Evolutionary conservation across 306 rosid genomes (phyloP), one percentile per base, ranked within the genome.

Genomic region (Acacia melanoxylon): DNA sequence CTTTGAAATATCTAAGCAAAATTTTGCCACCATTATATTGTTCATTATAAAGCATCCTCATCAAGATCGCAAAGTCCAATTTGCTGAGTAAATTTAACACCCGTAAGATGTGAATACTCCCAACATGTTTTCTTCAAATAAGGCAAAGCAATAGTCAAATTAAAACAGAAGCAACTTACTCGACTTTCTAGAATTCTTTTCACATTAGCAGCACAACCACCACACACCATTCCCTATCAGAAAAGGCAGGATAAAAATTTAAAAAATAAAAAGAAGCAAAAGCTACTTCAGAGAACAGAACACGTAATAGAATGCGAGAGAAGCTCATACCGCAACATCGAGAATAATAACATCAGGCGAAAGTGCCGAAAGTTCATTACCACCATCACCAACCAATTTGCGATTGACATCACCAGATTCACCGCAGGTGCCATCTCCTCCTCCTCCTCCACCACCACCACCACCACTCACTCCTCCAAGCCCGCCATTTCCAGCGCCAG

Each of bases 121-220:
- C 75, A 63, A 62, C 76, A 63, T 65, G 65, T 45, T 52, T 65
- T 66, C 52, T 52, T 65, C 71, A 78, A 79, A 71, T 56, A 63
- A 54, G 19, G 78, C 9, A 79, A 69, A 25, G 45, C 41, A 81
- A 79, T 77, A 63, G 67, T 48, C 5, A 72, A 81, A 79, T 72
- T 44, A 58, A 76, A 65, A 54, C 27, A 45, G 61, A 3, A 85
- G 46, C 41, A 80, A 78, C 91, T 83, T 83, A 93, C 99, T 86
- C 85, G 97, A 86, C 86, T 90, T 85, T 93, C 98, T 25, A 94
- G 87, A 72, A 94, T 93, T 86, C 94, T 91, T 87, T 94, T 90
- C 83, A 94, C 98, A 83, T 87, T 93, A 5, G 97, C 94, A 0
- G 97, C 94, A 84, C 98, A 94, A 29, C 98, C 98, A 19, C 92